Evolutionary conservation across 1,139 yeast species (phyloP).

Genomic region (Nadsonia commutata): DNA sequence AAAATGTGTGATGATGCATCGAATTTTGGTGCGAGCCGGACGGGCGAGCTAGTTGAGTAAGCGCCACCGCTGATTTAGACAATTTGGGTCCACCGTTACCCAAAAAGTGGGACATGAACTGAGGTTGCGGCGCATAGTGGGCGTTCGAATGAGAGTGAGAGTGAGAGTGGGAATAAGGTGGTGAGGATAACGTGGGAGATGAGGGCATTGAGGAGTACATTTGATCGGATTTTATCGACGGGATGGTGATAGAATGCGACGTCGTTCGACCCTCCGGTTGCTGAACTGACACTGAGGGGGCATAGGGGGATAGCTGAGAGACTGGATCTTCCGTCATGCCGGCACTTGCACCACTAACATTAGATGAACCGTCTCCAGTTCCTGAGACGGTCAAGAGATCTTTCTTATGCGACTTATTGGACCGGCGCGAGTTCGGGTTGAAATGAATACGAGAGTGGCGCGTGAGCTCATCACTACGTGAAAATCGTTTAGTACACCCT

Average conservation of each 20-base stretch:
- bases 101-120: background rate
- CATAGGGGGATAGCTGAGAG: too few relatives aligned
- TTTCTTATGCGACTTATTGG: background rate
- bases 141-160: too few relatives aligned
- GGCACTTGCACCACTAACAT: too few relatives aligned
- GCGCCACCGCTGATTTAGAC: background rate
- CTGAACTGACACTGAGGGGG: too few relatives aligned
- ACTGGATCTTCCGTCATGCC: too few relatives aligned
- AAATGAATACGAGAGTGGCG: constrained; percentile 81
- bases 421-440: constrained; percentile 31
- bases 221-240: background rate
- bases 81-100: background rate
- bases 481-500: constrained; percentile 73
- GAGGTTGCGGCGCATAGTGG: background rate
- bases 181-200: background rate
- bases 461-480: constrained; percentile 81
- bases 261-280: background rate
- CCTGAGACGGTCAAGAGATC: background rate
- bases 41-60: background rate
- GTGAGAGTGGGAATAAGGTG: background rate
- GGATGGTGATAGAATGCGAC: background rate
- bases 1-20: background rate
- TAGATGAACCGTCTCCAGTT: background rate
- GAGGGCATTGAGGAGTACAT: background rate
- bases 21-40: background rate